Percentiles rank a stretch among this genome's conserved stretches.
Evolutionary conservation across 2,329 filamentous ascomycete species (phyloP).

Genomic region (Bipolaris oryzae): DNA sequence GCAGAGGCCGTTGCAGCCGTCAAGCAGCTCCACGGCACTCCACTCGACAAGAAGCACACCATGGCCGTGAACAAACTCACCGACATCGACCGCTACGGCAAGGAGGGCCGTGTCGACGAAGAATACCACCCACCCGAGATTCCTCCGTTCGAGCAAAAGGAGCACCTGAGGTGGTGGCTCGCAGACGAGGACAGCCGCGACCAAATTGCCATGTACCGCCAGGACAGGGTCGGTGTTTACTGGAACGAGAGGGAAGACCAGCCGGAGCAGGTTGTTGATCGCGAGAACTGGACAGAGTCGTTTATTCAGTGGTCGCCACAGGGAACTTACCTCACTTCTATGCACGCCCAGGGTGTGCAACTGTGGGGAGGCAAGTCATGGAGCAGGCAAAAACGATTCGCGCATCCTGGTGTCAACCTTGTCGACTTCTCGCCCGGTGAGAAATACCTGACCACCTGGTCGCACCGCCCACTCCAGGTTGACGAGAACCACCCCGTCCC

Average conservation of each 20-base stretch:
- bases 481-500: slow-evolving; percentile 87
- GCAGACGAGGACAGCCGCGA: slow-evolving; percentile 88
- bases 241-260: slow-evolving; percentile 97
- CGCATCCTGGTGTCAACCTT: slow-evolving; percentile 93
- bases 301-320: slow-evolving; percentile 98
- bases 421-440: slow-evolving; percentile 94
- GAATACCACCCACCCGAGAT: slow-evolving; percentile 83
- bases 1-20: slow-evolving; percentile 89
- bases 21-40: slow-evolving; percentile 81
- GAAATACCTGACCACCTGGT: slow-evolving; percentile 96
- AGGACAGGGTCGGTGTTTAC: slow-evolving; percentile 90
- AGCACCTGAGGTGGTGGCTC: slow-evolving; percentile 93
- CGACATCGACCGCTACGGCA: slow-evolving; percentile 94
- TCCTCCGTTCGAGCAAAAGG: slow-evolving; percentile 85
- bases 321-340: slow-evolving; percentile 91
- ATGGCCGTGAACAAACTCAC: slow-evolving; percentile 97
- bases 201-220: slow-evolving; percentile 93
- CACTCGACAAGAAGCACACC: slow-evolving; percentile 96
- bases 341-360: slow-evolving; percentile 95
- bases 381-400: slow-evolving; percentile 89
- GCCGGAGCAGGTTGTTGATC: slow-evolving; percentile 87
- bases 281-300: slow-evolving; percentile 95
- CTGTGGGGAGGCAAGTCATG: slow-evolving; percentile 93
- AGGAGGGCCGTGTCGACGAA: slow-evolving; percentile 91
- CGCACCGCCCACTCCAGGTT: slow-evolving; percentile 88